A percentile compares a stretch with the other conserved stretches of the same genome.
Conservation (phyloP, 768 basidiomycete genomes). For the Trametes meyenii region DNA sequence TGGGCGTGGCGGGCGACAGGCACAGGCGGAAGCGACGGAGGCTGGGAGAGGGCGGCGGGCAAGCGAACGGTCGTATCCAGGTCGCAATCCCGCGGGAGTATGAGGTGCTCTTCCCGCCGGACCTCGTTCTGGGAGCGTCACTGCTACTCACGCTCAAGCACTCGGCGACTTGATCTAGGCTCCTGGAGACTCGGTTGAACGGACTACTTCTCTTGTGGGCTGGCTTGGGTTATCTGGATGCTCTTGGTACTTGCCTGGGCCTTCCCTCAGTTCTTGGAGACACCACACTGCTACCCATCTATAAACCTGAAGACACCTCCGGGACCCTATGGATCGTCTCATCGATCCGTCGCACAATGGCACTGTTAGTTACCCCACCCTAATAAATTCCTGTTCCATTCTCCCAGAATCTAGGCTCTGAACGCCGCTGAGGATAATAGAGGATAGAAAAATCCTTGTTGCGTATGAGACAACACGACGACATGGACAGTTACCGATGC, state of each 20-base stretch:
- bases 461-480: background rate
- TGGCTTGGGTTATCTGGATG: background rate
- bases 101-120: slow-evolving; percentile 28
- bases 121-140: slow-evolving; percentile 35
- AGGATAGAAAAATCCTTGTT: slow-evolving; percentile 1
- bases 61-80: background rate
- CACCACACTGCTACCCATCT: too few species aligned
- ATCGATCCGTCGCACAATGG: too few species aligned
- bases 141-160: slow-evolving; percentile 35
- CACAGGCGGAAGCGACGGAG: background rate
- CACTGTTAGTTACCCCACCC: too few species aligned
- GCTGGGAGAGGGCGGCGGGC: background rate
- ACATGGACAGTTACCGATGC: slow-evolving; percentile 10
- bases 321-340: too few species aligned
- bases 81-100: slow-evolving; percentile 28
- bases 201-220: background rate
- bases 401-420: background rate
- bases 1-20: background rate
- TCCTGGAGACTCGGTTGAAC: too few species aligned
- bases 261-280: too few species aligned
- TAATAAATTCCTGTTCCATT: too few species aligned
- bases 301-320: too few species aligned
- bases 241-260: background rate
- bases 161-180: slow-evolving; percentile 4
- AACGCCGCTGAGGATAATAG: background rate